Percentiles rank a stretch among this genome's conserved stretches.
phyloP scores from a whole-genome alignment of 306 rosid species.

The Alnus glutinosa region DNA sequence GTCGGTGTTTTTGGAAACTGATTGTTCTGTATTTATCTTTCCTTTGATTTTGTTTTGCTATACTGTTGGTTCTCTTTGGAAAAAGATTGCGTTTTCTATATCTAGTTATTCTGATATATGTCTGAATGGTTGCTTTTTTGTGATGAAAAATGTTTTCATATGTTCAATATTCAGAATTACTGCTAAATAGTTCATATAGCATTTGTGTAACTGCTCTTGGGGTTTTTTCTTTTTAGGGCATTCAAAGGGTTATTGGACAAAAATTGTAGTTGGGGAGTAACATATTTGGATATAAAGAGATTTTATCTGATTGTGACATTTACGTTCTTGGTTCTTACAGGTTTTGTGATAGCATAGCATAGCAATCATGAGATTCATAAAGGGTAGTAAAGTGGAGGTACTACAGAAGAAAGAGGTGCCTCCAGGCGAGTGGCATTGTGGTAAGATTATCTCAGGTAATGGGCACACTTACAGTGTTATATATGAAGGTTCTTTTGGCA shows the following conservation, averaged over 20 bases:
- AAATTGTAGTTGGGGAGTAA: not conserved
- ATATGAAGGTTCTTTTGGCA: conserved; percentile 30
- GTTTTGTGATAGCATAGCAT: conserved; percentile 18
- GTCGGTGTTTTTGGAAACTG: not conserved
- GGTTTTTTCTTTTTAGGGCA: not conserved
- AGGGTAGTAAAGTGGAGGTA: conserved; percentile 76
- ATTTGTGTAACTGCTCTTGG: not conserved
- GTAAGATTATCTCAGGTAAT: conserved; percentile 58
- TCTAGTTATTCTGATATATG: not conserved
- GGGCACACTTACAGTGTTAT: conserved; percentile 60
- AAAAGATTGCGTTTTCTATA: too few species aligned
- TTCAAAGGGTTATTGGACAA: not conserved
- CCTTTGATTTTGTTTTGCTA: not conserved
- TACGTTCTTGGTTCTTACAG: conserved; percentile 34
- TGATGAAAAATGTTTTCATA: not conserved
- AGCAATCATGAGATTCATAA: conserved; percentile 58
- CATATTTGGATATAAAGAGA: not conserved
- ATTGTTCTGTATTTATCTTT: not conserved
- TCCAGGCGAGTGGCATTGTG: conserved; percentile 66
- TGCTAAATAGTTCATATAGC: not conserved
- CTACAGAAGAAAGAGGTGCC: conserved; percentile 43
- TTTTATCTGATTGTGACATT: conserved; percentile 3
- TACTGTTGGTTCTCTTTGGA: not conserved
- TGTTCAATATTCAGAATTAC: not conserved
- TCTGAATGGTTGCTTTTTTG: not conserved